These are phyloP conservation scores for Solanum habrochaites DNA, from an alignment of 257 asterid species.

Conservation along the genomic window DNA sequence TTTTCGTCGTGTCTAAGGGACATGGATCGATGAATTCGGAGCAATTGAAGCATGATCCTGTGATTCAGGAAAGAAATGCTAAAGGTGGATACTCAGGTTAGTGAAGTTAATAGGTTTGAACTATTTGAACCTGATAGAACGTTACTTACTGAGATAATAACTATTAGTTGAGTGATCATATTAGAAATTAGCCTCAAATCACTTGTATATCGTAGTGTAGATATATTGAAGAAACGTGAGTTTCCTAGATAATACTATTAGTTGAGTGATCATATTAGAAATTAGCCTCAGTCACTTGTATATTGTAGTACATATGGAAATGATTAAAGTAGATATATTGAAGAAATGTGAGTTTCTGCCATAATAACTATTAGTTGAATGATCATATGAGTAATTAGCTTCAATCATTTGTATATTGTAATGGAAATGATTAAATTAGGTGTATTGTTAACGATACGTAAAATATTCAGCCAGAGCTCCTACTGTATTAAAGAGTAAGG, in stretches of 20 bases:
- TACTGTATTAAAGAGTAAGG: not conserved
- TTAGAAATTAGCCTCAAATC: not conserved
- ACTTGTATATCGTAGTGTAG: too few species aligned
- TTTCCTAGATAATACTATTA: too few species aligned
- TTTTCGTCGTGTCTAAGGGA: conserved; percentile 14
- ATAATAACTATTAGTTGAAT: not conserved
- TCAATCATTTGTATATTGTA: not conserved
- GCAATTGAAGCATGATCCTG: conserved; percentile 33
- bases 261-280: too few species aligned
- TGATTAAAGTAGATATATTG: too few species aligned
- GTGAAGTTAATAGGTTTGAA: not conserved
- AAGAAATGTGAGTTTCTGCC: not conserved
- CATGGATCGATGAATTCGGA: conserved; percentile 18
- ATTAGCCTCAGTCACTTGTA: too few species aligned
- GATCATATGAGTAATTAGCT: not conserved
- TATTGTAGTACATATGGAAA: too few species aligned
- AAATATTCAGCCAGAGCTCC: not conserved
- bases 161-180: not conserved
- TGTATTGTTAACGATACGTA: not conserved
- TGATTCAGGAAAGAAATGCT: conserved; percentile 26
- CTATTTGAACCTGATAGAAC: not conserved
- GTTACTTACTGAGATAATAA: not conserved
- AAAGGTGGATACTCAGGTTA: conserved; percentile 42
- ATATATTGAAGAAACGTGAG: too few species aligned
- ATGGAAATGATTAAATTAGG: not conserved